phyloP scores from a whole-genome alignment of 441 rosid genomes.

The Arabidopsis hybrid region DNA sequence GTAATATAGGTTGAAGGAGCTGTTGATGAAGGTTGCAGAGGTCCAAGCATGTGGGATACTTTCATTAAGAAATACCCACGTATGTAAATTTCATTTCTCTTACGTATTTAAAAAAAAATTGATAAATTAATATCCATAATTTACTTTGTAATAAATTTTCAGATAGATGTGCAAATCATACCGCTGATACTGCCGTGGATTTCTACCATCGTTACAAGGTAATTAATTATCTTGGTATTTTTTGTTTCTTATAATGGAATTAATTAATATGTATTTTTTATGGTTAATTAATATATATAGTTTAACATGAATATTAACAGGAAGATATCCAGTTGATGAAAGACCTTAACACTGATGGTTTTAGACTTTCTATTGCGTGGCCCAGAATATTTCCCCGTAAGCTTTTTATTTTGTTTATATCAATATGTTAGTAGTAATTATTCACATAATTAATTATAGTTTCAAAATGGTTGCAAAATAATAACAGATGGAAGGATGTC shows the following conservation, averaged over 20 bases:
- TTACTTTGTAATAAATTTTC: not conserved
- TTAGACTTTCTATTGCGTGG: constrained; percentile 62
- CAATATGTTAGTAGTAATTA: not conserved
- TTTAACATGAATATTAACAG: constrained; percentile 32
- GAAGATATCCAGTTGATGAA: constrained; percentile 50
- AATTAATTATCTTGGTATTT: no score
- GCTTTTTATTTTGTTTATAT: not conserved
- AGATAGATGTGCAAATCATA: constrained; percentile 35
- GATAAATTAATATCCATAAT: not conserved
- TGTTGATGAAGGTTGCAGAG: constrained; percentile 57
- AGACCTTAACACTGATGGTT: constrained; percentile 44
- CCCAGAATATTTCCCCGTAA: constrained; percentile 54
- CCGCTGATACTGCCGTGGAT: constrained; percentile 44
- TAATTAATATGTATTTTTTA: not conserved
- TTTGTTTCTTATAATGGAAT: no score
- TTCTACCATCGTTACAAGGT: constrained; percentile 50
- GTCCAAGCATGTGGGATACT: constrained; percentile 69
- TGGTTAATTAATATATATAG: not conserved
- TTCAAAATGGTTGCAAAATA: not conserved
- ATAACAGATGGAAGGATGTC: constrained; percentile 49
- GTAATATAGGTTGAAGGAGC: constrained; percentile 68
- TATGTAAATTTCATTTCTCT: constrained; percentile 2
- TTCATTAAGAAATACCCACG: constrained; percentile 59
- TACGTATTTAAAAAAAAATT: not conserved
- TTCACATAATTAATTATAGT: not conserved